phyloP scores from a whole-genome alignment of 345 rosid genomes.

The Cardamine occulta region DNA sequence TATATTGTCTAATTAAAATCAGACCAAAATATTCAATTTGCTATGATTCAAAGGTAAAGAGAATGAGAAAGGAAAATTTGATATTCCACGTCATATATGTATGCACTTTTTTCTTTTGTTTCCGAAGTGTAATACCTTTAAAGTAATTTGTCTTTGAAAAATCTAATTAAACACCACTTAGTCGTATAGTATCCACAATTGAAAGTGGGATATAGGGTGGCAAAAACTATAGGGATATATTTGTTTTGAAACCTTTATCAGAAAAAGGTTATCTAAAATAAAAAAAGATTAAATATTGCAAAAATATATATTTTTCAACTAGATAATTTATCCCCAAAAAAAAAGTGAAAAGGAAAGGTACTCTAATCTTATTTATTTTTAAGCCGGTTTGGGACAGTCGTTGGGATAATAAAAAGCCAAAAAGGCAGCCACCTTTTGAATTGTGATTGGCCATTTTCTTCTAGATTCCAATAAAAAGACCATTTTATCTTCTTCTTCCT shows the following conservation, averaged over 20 bases:
- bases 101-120: background rate
- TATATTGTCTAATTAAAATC: background rate
- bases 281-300: background rate
- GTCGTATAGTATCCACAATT: background rate
- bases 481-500: background rate
- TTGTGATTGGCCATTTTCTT: conserved; percentile 17
- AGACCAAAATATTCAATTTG: no score
- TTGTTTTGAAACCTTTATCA: background rate
- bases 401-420: conserved; percentile 8
- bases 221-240: background rate
- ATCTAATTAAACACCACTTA: background rate
- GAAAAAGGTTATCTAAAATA: no score
- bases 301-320: background rate
- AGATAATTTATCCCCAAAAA: background rate
- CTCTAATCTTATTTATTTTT: background rate
- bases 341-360: background rate
- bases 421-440: conserved; percentile 31
- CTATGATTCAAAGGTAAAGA: background rate
- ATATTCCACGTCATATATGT: background rate
- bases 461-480: background rate
- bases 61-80: background rate
- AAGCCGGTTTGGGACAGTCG: background rate
- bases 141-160: background rate
- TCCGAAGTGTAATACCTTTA: background rate
- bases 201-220: background rate